Base-by-base conservation (phyloP, 169 alveolate species). In the Cryptosporidium viatorum region DNA sequence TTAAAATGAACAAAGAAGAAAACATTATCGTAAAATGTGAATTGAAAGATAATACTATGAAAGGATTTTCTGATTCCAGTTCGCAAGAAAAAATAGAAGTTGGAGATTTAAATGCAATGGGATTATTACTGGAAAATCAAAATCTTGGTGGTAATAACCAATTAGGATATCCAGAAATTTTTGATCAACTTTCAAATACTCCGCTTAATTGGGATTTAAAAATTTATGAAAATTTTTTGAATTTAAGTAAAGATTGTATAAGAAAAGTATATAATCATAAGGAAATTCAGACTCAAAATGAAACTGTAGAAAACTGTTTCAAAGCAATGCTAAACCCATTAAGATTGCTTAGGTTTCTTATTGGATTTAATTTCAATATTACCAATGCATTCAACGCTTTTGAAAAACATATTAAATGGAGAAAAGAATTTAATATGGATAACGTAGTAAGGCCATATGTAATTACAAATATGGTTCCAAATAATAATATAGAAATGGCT, bases 401-500 rank as follows among this genome's bases (percentile, higher is more conserved):
- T 65, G 9, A 41, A 5, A 80, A 62, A n/a, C 89, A 80, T 62
- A 80, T 80, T 39, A 58, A 80, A 9, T 80, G 89, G 89, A 80
- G 89, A 33, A 80, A 65, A 62, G 89, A 80, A 45, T 80, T 62
- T 65, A 80, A 80, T 39, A 59, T 80, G 55, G 89, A 80, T 65
- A 62, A 52, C 4, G 89, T 80, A 37, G 62, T 80, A 18, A 59
- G 89, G 62, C 89, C 89, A n/a, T 80, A 41, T 60, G 89, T 80
- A 8, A 80, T 80, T 33, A 80, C 89, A 26, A 80, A 80, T 80
- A 80, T 80, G 89, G 68, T 80, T 5, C 89, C 89, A n/a, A 80
- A 80, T 23, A 80, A 80, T 50, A 80, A 80, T 50, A 80, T 80
- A 29, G 89, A 80, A 67, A 80, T 80, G 89, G 89, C 89, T 41